Evolutionary conservation across 2,329 filamentous ascomycete species (phyloP).

Genomic region (Colletotrichum karsti): DNA sequence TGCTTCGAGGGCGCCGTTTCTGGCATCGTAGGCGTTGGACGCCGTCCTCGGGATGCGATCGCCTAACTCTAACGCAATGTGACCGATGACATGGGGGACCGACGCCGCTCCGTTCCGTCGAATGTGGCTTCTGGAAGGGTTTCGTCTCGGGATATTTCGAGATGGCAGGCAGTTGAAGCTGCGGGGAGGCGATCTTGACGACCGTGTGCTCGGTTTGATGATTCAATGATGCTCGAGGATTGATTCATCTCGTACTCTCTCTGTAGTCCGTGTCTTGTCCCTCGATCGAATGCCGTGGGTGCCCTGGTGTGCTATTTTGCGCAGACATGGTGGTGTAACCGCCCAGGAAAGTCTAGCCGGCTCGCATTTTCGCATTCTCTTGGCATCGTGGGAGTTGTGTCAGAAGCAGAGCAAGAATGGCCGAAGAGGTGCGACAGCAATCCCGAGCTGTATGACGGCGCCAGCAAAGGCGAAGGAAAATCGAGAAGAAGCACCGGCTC

Average conservation of each 20-base stretch:
- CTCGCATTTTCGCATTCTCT: background rate
- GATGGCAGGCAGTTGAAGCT: background rate
- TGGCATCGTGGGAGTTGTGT: background rate
- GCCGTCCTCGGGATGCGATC: background rate
- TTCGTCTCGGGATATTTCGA: background rate
- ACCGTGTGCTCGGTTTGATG: background rate
- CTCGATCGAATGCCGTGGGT: background rate
- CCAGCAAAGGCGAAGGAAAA: background rate
- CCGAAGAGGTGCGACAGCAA: background rate
- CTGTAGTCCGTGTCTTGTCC: too few relatives aligned
- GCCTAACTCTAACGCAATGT: background rate
- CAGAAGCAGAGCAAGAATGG: background rate
- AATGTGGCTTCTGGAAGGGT: slow-evolving; percentile 7
- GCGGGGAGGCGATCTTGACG: background rate
- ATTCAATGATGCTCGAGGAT: background rate
- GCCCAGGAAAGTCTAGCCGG: background rate
- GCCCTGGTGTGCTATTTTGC: background rate
- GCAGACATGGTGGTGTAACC: background rate
- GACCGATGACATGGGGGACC: slow-evolving; percentile 1
- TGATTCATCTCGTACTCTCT: background rate
- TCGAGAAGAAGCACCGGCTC: slow-evolving; percentile 1
- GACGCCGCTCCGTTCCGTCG: background rate
- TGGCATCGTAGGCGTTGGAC: background rate
- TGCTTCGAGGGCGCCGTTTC: background rate
- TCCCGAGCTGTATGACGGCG: background rate